Base-by-base conservation (phyloP, 2,329 filamentous ascomycete genomes). In the Chrysosporium queenslandicum region DNA sequence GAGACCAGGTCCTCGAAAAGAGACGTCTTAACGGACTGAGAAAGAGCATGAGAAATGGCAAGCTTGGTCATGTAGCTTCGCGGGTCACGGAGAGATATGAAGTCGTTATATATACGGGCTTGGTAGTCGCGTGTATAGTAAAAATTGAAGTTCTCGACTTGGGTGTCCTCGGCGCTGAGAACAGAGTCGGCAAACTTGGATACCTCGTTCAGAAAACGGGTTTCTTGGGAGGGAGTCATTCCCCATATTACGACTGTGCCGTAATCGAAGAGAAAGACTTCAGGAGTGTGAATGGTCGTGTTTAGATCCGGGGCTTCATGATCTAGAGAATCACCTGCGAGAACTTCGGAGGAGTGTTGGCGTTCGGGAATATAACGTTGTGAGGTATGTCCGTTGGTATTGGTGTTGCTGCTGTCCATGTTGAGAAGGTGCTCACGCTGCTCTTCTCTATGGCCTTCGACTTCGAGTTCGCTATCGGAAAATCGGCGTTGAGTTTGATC, bases 61-160 rank as follows among this genome's bases (percentile, higher is more conserved):
- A 97, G 76, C 72, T 97, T 97, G 60, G 86, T 94, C 92, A 97
- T 97, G 73, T 97, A 94, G 69, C 94, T 95, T 63, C 83, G 83
- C 71, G 94, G 95, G 63, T 97, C 91, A 46, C 90, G 79, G 55
- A 98, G 71, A 2, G 87, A 92, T 69, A 98, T 98, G 63, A 98
- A 98, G 70, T 98, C 92, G 70, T 98, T 98, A 78, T 98, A 98
- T 68, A 98, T 98, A 48, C 92, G 85, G 20, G 92, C 88, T 71
- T 98, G 94, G 67, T 98, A 98, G 66, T 97, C 91, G 62, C 86
- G 81, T 2, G 92, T 97, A 73, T 98, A 97, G 74, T 98, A 98
- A 69, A 97, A 98, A 68, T 98, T 98, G 77, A 98, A 98, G 64
- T 91, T 88, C 69, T 98, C 92, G 43, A 89, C 87, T 71, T 98